Conservation (phyloP, 257 asterid species). For the Jasminum sambac region DNA sequence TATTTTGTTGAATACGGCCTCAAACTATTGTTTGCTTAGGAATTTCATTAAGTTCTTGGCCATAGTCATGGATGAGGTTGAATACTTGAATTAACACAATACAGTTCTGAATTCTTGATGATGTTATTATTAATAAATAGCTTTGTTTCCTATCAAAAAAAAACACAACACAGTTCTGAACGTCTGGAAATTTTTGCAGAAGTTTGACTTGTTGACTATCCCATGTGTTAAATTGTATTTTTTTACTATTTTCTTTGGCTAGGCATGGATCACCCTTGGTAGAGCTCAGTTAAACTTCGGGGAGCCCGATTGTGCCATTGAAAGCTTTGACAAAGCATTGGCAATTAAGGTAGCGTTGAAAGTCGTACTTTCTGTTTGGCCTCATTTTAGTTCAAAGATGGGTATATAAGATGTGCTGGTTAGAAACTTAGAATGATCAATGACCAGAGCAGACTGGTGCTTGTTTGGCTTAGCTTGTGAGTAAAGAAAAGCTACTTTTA, state of each 20-base stretch:
- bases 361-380: neutral
- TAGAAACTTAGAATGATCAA: neutral
- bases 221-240: neutral
- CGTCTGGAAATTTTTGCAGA: neutral
- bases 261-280: conserved; percentile 97
- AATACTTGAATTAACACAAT: neutral
- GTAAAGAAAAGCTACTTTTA: neutral
- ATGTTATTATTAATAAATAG: too few species aligned
- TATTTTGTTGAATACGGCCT: neutral
- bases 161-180: neutral
- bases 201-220: conserved; percentile 1
- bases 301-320: conserved; percentile 85
- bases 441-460: neutral
- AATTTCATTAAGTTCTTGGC: neutral
- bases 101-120: neutral
- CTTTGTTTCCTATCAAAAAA: too few species aligned
- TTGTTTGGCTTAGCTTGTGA: neutral
- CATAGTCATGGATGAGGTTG: neutral
- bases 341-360: conserved; percentile 57
- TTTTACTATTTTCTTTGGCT: conserved; percentile 17
- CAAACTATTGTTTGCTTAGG: neutral
- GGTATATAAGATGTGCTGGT: neutral
- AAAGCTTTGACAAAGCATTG: conserved; percentile 82
- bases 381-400: neutral
- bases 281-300: conserved; percentile 89